Evolutionary conservation across 495 filamentous ascomycete species (phyloP), one percentile per base, ranked within the genome.

Genomic region (Cryomyces minteri): DNA sequence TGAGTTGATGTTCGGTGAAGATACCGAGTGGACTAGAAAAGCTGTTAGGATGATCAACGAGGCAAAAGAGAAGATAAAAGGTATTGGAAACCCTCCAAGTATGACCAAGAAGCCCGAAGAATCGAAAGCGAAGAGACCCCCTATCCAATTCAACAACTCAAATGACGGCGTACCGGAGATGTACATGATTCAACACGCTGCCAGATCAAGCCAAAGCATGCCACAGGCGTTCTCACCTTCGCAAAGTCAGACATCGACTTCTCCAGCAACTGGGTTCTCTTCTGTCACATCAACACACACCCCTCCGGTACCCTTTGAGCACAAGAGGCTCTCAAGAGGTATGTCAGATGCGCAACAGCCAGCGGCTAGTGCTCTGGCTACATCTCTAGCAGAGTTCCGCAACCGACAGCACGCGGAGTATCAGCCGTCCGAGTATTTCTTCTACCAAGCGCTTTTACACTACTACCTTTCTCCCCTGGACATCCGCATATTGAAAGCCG

Each of bases 391-490:
- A 6, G 53, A 66, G 49, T 46, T 52, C 61, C 72, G 45, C 55
- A 70, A 44, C 67, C 54, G 48, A 11, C 57, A 52, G 33, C 49
- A 55, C 28, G 51, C 54, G 10, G 47, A 55, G 32, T 49, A 54
- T 39, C 54, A 70, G 43, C 63, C 72, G 9, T 50, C 59, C 37
- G 62, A 66, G 39, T 85, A 87, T 48, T 87, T 79, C 61, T 98
- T 96, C 59, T 98, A 96, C 58, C 82, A 88, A 51, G 78, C 85
- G 4, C 68, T 90, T 28, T 77, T 82, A 28, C 90, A 98, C 48
- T 85, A 90, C 45, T 98, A 95, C 55, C 72, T 98, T 25, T 92
- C 88, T 0, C 77, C 90, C 5, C 73, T 98, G 7, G 90, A 98
- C 57, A 96, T 96, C 52, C 80, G 88, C 40, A 96, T 98, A 54